Conservation (phyloP, 108 stramenopile genomes). For the Nitzschia palea region DNA sequence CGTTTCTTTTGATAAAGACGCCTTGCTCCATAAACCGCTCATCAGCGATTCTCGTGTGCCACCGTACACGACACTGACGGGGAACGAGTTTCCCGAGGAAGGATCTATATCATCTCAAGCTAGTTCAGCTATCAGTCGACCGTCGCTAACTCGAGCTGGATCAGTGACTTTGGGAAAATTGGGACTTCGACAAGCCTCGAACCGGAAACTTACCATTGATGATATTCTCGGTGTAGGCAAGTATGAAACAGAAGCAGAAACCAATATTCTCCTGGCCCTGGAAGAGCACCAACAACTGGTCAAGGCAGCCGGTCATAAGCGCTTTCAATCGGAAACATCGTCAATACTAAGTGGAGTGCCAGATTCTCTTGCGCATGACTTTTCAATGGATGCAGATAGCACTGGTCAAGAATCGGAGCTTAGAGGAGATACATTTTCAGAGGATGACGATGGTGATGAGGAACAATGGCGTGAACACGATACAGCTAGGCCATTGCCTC, state of each 20-base stretch:
- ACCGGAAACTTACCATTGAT: conserved; percentile 13
- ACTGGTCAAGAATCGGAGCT: background rate
- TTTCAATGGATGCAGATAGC: conserved; percentile 11
- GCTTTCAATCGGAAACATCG: background rate
- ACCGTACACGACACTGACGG: background rate
- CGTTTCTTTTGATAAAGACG: conserved; percentile 10
- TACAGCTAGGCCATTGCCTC: background rate
- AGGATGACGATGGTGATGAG: background rate
- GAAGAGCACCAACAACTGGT: conserved; percentile 13
- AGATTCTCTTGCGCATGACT: conserved; percentile 13
- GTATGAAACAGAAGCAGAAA: conserved; percentile 30
- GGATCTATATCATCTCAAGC: background rate
- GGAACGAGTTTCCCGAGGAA: background rate
- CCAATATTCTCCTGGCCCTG: conserved; percentile 19
- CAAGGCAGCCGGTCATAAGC: background rate
- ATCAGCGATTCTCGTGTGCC: background rate
- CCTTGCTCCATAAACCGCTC: background rate
- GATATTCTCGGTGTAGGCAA: conserved; percentile 11
- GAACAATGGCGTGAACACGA: background rate
- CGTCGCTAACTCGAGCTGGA: background rate
- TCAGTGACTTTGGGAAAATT: background rate
- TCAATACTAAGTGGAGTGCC: conserved; percentile 19
- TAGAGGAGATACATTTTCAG: background rate
- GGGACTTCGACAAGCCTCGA: background rate
- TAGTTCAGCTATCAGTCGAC: background rate